These are phyloP conservation scores for Skeletonema tropicum DNA, from an alignment of 108 stramenopile species.

Conservation along the genomic window DNA sequence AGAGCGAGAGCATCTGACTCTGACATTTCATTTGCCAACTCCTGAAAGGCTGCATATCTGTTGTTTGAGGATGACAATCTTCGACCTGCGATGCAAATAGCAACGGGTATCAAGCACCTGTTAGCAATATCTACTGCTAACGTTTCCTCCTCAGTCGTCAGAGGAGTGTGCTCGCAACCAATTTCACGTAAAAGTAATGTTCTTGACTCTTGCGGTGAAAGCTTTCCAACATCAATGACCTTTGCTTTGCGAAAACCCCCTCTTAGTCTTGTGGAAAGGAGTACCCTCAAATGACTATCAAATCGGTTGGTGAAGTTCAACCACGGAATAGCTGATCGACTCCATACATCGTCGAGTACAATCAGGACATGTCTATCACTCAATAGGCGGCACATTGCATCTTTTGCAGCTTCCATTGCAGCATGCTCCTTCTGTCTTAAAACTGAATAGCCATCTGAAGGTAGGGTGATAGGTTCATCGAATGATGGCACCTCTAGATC, in stretches of 20 bases:
- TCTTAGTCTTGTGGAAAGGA: background rate
- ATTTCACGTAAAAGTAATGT: background rate
- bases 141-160: background rate
- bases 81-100: background rate
- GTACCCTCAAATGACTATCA: background rate
- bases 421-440: background rate
- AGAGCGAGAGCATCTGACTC: background rate
- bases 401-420: background rate
- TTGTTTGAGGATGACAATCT: background rate
- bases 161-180: background rate
- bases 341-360: slow-evolving; percentile 1
- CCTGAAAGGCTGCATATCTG: background rate
- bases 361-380: background rate
- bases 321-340: background rate
- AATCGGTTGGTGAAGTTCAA: slow-evolving; percentile 3
- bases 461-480: background rate
- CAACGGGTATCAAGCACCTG: background rate
- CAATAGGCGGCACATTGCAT: background rate
- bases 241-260: background rate
- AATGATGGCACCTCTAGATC: background rate
- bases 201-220: background rate
- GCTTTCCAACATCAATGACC: background rate
- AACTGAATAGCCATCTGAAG: background rate
- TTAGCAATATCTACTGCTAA: background rate
- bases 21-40: slow-evolving; percentile 3